These are phyloP conservation scores for Candida glaebosa DNA, from an alignment of 805 yeast genomes.

Conservation along the genomic window DNA sequence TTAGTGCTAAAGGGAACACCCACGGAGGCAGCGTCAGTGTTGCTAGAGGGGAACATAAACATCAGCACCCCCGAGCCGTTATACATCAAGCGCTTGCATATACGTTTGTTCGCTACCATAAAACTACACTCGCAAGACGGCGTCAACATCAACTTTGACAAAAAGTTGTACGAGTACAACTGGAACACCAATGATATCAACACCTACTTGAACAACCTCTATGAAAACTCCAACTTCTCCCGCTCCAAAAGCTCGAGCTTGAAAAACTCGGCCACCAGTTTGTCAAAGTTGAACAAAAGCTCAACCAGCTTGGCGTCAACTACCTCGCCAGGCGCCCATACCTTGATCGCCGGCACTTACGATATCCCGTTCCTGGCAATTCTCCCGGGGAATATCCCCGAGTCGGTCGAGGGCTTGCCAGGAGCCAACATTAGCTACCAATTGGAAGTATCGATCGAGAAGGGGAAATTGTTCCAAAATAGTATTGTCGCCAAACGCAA, in stretches of 20 bases:
- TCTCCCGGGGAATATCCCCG: constrained; percentile 80
- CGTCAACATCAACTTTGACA: constrained; percentile 50
- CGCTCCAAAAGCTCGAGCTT: too few relatives aligned
- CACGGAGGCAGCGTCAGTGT: constrained; percentile 71
- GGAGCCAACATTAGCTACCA: constrained; percentile 72
- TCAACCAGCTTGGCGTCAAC: too few relatives aligned
- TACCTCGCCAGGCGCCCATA: too few relatives aligned
- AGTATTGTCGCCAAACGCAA: constrained; percentile 66
- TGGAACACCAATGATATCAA: constrained; percentile 71
- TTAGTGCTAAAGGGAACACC: constrained; percentile 76
- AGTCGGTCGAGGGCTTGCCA: constrained; percentile 86
- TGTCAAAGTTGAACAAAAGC: constrained; percentile 41
- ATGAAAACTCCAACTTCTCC: constrained; percentile 22
- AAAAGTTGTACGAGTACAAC: constrained; percentile 65
- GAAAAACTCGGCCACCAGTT: constrained; percentile 19
- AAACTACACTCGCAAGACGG: constrained; percentile 63
- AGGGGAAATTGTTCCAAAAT: constrained; percentile 65
- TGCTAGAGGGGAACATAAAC: constrained; percentile 74
- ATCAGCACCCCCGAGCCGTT: constrained; percentile 74
- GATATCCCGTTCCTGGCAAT: constrained; percentile 86
- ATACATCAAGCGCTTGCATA: constrained; percentile 56
- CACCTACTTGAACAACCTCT: constrained; percentile 31
- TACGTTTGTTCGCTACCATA: constrained; percentile 66
- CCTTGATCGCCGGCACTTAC: constrained; percentile 71
- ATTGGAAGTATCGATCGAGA: constrained; percentile 75